Evolutionary conservation across 768 basidiomycete species (phyloP).

Genomic region (Tulasnella sp.): DNA sequence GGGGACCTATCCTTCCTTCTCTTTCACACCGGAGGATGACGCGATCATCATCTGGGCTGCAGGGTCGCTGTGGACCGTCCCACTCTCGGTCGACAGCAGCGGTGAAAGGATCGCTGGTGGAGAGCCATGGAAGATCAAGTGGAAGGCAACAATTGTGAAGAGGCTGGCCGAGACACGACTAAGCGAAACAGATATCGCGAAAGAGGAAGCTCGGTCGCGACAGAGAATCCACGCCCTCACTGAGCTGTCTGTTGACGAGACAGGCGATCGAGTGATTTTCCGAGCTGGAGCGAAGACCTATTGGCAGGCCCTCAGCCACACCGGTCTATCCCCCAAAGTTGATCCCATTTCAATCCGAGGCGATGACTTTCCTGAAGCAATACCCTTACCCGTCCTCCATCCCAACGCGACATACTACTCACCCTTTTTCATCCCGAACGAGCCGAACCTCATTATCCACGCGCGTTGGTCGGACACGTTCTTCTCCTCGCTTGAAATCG

Average conservation of each 20-base stretch:
- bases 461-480: slow-evolving; percentile 55
- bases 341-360: not conserved
- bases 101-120: slow-evolving; percentile 43
- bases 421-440: slow-evolving; percentile 50
- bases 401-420: slow-evolving; percentile 49
- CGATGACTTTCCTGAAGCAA: not conserved
- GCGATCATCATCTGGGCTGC: slow-evolving; percentile 65
- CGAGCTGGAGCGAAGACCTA: slow-evolving; percentile 56
- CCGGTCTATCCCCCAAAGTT: not conserved
- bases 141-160: slow-evolving; percentile 47
- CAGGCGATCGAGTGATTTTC: slow-evolving; percentile 46
- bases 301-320: slow-evolving; percentile 30
- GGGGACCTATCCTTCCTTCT: slow-evolving; percentile 70
- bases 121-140: slow-evolving; percentile 26
- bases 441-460: slow-evolving; percentile 44
- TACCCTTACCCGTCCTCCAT: slow-evolving; percentile 38
- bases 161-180: slow-evolving; percentile 50
- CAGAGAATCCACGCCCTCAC: slow-evolving; percentile 55
- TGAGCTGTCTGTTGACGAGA: slow-evolving; percentile 46
- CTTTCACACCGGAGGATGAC: slow-evolving; percentile 50
- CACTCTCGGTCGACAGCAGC: slow-evolving; percentile 38
- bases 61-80: slow-evolving; percentile 56
- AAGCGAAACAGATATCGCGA: slow-evolving; percentile 40
- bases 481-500: slow-evolving; percentile 57
- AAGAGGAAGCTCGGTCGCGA: slow-evolving; percentile 41